Percentiles rank a stretch among this genome's conserved stretches.
Evolutionary conservation across 2,329 filamentous ascomycete genomes (phyloP).

Genomic region (Exophiala aquamarina): DNA sequence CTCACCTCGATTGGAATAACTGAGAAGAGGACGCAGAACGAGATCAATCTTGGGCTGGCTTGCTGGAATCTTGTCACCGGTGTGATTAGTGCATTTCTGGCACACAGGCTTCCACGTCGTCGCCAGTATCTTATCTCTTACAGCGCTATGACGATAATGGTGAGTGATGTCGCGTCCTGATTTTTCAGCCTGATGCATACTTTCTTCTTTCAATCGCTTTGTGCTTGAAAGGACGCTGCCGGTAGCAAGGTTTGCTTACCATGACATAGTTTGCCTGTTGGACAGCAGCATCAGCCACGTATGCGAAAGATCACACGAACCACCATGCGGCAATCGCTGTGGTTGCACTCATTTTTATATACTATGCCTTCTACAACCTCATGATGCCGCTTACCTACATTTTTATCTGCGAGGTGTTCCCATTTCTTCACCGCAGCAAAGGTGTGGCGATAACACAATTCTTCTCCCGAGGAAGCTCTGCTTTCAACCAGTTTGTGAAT

Average conservation of each 20-base stretch:
- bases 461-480: slow-evolving; percentile 14
- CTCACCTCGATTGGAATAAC: slow-evolving; percentile 40
- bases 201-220: too few relatives aligned
- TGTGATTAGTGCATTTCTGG: slow-evolving; percentile 35
- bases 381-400: slow-evolving; percentile 19
- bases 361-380: slow-evolving; percentile 41
- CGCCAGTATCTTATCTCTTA: slow-evolving; percentile 15
- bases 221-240: too few relatives aligned
- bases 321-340: slow-evolving; percentile 29
- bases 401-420: slow-evolving; percentile 42
- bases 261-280: slow-evolving; percentile 17
- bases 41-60: slow-evolving; percentile 39
- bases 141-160: slow-evolving; percentile 14
- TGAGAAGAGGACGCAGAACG: slow-evolving; percentile 35
- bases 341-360: slow-evolving; percentile 45
- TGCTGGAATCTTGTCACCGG: slow-evolving; percentile 41
- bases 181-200: too few relatives aligned
- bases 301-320: slow-evolving; percentile 16
- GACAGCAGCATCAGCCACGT: slow-evolving; percentile 16
- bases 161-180: too few relatives aligned
- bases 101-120: slow-evolving; percentile 11
- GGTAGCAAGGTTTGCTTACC: too few relatives aligned
- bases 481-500: slow-evolving; percentile 22
- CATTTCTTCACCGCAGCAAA: slow-evolving; percentile 50
- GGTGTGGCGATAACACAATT: slow-evolving; percentile 31